These are phyloP conservation scores for Isatis tinctoria DNA, from an alignment of 345 rosid species.

Conservation along the genomic window DNA sequence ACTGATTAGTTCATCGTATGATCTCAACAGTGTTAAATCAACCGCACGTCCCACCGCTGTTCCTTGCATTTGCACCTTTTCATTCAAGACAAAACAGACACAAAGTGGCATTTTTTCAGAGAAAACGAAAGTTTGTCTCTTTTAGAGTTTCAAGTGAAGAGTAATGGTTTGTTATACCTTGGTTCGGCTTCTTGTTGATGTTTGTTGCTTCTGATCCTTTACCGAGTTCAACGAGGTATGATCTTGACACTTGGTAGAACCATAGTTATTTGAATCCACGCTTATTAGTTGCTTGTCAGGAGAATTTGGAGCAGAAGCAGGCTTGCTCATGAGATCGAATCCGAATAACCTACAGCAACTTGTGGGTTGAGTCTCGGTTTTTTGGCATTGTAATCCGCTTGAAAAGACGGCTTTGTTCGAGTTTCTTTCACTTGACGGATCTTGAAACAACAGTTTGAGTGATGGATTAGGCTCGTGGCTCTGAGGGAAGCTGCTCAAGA, in stretches of 20 bases:
- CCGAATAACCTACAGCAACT: constrained; percentile 61
- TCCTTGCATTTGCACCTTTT: constrained; percentile 80
- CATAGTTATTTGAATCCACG: constrained; percentile 20
- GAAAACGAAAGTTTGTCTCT: background rate
- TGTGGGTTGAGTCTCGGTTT: constrained; percentile 34
- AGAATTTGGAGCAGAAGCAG: constrained; percentile 17
- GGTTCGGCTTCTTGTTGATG: constrained; percentile 53
- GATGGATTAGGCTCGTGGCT: constrained; percentile 37
- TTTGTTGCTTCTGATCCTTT: constrained; percentile 39
- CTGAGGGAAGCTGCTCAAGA: constrained; percentile 44
- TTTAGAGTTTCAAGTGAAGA: background rate
- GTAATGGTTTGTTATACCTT: constrained; percentile 41
- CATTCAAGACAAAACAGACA: constrained; percentile 18
- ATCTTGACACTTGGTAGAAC: constrained; percentile 33
- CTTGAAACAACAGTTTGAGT: constrained; percentile 24
- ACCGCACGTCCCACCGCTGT: constrained; percentile 69
- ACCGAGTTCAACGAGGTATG: constrained; percentile 25
- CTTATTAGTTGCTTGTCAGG: constrained; percentile 26
- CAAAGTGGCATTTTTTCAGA: background rate
- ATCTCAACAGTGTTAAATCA: constrained; percentile 50
- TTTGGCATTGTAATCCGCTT: constrained; percentile 28
- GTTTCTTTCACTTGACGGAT: constrained; percentile 37
- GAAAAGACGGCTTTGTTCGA: constrained; percentile 33
- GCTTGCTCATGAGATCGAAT: constrained; percentile 42
- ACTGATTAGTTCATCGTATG: constrained; percentile 47